Percentiles rank a stretch among this genome's conserved stretches.
Evolutionary conservation across 164 flowering plant species (phyloP).

Genomic region (Kingdonia uniflora): DNA sequence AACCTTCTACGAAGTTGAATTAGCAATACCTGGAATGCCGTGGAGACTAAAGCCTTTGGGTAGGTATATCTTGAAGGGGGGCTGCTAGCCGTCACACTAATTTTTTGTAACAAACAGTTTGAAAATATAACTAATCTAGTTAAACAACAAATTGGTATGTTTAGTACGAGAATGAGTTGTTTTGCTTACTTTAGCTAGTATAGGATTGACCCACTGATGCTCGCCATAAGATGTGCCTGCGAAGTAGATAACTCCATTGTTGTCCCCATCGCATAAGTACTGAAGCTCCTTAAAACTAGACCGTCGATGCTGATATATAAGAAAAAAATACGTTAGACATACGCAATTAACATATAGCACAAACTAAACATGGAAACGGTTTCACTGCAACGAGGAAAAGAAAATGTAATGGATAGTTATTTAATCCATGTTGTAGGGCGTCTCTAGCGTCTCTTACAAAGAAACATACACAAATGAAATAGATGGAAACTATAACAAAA

Average conservation of each 20-base stretch:
- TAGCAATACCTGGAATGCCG: slow-evolving; percentile 65
- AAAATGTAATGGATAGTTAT: neutral
- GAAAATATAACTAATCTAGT: neutral
- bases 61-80: slow-evolving; percentile 83
- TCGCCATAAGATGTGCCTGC: slow-evolving; percentile 89
- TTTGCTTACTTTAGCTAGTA: slow-evolving; percentile 59
- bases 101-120: slow-evolving; percentile 38
- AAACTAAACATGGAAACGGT: too few relatives aligned
- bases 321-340: neutral
- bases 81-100: slow-evolving; percentile 65
- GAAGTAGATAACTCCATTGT: slow-evolving; percentile 82
- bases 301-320: slow-evolving; percentile 63
- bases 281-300: slow-evolving; percentile 91
- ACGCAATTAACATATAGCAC: too few relatives aligned
- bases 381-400: neutral
- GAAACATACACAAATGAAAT: neutral
- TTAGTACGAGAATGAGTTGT: neutral
- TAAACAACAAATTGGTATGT: neutral
- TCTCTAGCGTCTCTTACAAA: too few relatives aligned
- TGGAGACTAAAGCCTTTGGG: slow-evolving; percentile 76
- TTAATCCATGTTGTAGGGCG: too few relatives aligned
- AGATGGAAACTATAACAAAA: too few relatives aligned
- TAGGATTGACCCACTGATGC: slow-evolving; percentile 95
- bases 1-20: neutral
- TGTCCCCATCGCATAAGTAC: slow-evolving; percentile 91